A percentile compares a stretch with the other conserved stretches of the same genome.
These are phyloP conservation scores for Heliosperma pusillum DNA, from an alignment of 148 eudicot species.

Conservation along the genomic window DNA sequence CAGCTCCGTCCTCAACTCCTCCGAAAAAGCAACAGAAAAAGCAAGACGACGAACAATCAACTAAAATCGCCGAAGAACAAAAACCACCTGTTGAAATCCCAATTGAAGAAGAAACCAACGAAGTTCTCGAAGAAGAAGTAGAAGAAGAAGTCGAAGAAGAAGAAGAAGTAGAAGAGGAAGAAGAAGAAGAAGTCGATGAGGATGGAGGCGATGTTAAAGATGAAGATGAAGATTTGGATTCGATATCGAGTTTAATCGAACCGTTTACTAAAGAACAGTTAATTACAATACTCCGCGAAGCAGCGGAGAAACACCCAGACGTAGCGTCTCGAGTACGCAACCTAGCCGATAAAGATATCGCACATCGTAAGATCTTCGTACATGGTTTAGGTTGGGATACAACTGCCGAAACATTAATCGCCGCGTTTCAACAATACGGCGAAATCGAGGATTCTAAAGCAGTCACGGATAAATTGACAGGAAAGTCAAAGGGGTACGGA, in stretches of 20 bases:
- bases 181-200: slow-evolving; percentile 28
- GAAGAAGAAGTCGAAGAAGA: slow-evolving; percentile 17
- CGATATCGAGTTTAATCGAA: slow-evolving; percentile 62
- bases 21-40: slow-evolving; percentile 23
- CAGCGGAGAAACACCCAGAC: slow-evolving; percentile 49
- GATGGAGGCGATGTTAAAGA: slow-evolving; percentile 19
- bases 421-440: slow-evolving; percentile 55
- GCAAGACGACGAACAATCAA: background rate
- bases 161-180: slow-evolving; percentile 24
- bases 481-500: slow-evolving; percentile 87
- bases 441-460: slow-evolving; percentile 92
- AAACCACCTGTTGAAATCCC: background rate
- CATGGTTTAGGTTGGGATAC: slow-evolving; percentile 95
- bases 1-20: background rate
- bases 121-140: slow-evolving; percentile 23
- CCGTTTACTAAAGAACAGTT: slow-evolving; percentile 83
- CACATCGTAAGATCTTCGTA: slow-evolving; percentile 81
- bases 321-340: slow-evolving; percentile 36
- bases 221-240: slow-evolving; percentile 50
- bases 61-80: slow-evolving; percentile 15
- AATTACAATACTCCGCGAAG: slow-evolving; percentile 43
- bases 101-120: slow-evolving; percentile 14
- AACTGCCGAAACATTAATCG: slow-evolving; percentile 51
- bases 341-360: slow-evolving; percentile 71
- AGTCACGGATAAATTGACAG: slow-evolving; percentile 59